Evolutionary conservation across 768 basidiomycete species (phyloP).

Genomic region (Mrakia hoshinonis): DNA sequence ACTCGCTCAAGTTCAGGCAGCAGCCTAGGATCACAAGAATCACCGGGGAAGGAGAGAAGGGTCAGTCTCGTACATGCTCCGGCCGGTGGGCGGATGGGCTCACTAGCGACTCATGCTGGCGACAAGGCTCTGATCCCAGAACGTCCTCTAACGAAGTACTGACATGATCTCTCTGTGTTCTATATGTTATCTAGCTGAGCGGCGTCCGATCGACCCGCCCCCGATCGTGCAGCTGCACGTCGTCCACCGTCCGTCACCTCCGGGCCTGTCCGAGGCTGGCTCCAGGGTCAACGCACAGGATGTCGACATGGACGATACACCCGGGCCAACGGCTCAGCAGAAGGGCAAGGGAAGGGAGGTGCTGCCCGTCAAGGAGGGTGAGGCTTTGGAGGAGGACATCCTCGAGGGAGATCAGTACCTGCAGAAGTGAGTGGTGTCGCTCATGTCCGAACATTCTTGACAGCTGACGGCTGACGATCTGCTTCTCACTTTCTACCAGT

Average conservation of each 20-base stretch:
- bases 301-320: neutral
- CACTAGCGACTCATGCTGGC: neutral
- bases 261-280: constrained; percentile 22
- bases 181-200: constrained; percentile 54
- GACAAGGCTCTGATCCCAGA: constrained; percentile 4
- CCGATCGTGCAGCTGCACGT: constrained; percentile 93
- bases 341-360: constrained; percentile 1
- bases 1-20: constrained; percentile 76
- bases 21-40: constrained; percentile 67
- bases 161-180: neutral
- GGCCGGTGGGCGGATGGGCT: neutral
- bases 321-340: neutral
- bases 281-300: constrained; percentile 16
- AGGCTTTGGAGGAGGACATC: neutral
- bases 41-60: constrained; percentile 53
- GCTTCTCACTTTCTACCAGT: constrained; percentile 37
- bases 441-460: neutral
- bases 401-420: constrained; percentile 32
- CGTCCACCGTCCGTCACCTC: constrained; percentile 49
- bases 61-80: constrained; percentile 39
- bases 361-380: too few relatives aligned
- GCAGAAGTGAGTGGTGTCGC: constrained; percentile 35
- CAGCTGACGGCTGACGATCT: neutral
- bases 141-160: neutral
- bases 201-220: constrained; percentile 92